These are phyloP conservation scores for Arabidopsis lyrata DNA, from an alignment of 441 rosid species.

Conservation along the genomic window DNA sequence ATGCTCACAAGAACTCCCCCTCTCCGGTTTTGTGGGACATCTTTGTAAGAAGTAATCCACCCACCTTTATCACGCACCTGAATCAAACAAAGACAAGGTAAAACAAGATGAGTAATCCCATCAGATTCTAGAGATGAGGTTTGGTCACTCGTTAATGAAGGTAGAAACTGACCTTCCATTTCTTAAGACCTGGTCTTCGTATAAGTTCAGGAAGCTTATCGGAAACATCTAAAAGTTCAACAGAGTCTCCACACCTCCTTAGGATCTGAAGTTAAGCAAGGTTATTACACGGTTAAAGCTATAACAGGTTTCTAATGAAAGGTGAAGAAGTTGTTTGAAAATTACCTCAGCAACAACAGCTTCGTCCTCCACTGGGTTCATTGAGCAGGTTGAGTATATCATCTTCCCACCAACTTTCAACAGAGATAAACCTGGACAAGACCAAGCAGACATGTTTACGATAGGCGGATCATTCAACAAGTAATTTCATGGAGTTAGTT, in stretches of 20 bases:
- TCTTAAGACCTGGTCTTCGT: constrained; percentile 82
- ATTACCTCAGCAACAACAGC: constrained; percentile 97
- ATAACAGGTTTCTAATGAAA: neutral
- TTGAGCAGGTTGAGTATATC: constrained; percentile 97
- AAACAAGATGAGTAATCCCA: constrained; percentile 18
- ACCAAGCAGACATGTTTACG: constrained; percentile 18
- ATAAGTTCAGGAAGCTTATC: constrained; percentile 81
- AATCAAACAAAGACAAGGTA: constrained; percentile 33
- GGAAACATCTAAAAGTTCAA: constrained; percentile 90
- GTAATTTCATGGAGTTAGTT: neutral
- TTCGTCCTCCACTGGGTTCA: constrained; percentile 98
- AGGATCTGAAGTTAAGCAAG: constrained; percentile 62
- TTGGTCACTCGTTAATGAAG: neutral
- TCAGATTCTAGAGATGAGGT: constrained; percentile 6
- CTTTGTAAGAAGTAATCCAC: constrained; percentile 80
- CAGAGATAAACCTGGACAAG: constrained; percentile 71
- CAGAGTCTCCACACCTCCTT: constrained; percentile 77
- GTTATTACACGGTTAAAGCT: neutral
- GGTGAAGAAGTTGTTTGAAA: neutral
- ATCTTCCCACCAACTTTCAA: constrained; percentile 96
- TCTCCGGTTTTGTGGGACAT: constrained; percentile 60
- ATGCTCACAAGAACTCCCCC: constrained; percentile 72
- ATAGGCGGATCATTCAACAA: neutral
- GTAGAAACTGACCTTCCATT: constrained; percentile 92
- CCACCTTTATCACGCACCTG: constrained; percentile 81